phyloP scores from a whole-genome alignment of 2,329 filamentous ascomycete genomes.

The Alternaria sp. region DNA sequence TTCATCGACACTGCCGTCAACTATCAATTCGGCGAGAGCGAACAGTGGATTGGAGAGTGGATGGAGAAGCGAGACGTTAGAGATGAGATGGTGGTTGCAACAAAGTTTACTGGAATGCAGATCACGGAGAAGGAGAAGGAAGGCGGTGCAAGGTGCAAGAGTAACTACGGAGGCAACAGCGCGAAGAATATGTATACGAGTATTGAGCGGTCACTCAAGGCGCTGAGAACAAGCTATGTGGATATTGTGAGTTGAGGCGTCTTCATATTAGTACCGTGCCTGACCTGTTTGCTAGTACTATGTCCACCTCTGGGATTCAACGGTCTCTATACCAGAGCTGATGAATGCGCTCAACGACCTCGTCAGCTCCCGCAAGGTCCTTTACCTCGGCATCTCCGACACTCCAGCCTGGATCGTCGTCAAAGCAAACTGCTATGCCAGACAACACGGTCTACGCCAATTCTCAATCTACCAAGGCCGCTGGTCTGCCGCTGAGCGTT shows the following conservation, averaged over 20 bases:
- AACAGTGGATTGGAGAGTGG: constrained; percentile 58
- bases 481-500: constrained; percentile 54
- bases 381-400: constrained; percentile 57
- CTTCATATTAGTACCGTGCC: constrained; percentile 10
- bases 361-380: constrained; percentile 52
- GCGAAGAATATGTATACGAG: constrained; percentile 28
- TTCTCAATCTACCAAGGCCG: constrained; percentile 55
- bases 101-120: constrained; percentile 53
- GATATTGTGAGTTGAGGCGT: constrained; percentile 54
- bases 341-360: constrained; percentile 57
- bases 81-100: constrained; percentile 54
- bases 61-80: constrained; percentile 50
- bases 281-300: constrained; percentile 44
- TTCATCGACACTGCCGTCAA: constrained; percentile 72
- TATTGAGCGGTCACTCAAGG: constrained; percentile 25
- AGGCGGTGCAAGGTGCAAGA: constrained; percentile 27
- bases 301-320: constrained; percentile 55
- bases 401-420: constrained; percentile 54
- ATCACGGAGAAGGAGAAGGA: constrained; percentile 17
- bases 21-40: constrained; percentile 54
- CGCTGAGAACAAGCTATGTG: constrained; percentile 68
- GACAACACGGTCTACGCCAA: constrained; percentile 51
- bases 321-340: constrained; percentile 54
- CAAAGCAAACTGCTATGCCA: constrained; percentile 48
- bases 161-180: constrained; percentile 27